A percentile compares a stretch with the other conserved stretches of the same genome.
These are phyloP conservation scores for Yamagishiella unicocca DNA, from an alignment of 139 green algal species.

Conservation along the genomic window DNA sequence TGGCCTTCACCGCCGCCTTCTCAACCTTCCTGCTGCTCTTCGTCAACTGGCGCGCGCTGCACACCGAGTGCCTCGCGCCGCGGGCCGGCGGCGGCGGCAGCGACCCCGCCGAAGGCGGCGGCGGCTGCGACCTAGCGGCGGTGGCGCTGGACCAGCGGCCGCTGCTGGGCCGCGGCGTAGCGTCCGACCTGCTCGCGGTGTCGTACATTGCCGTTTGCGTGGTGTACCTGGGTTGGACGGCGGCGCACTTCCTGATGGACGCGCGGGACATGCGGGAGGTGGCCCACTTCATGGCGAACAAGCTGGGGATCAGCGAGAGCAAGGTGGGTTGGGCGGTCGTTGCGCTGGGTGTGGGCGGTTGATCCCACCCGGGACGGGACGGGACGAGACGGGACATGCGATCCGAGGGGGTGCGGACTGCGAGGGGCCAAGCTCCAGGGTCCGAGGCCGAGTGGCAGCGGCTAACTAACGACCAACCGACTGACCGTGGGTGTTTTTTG, in stretches of 20 bases:
- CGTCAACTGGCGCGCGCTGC: slow-evolving; percentile 86
- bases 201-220: slow-evolving; percentile 85
- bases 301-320: slow-evolving; percentile 82
- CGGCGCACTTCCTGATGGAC: slow-evolving; percentile 70
- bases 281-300: slow-evolving; percentile 75
- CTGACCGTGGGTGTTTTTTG: too few species aligned
- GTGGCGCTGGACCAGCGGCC: slow-evolving; percentile 38
- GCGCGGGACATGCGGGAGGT: slow-evolving; percentile 70
- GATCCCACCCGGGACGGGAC: too few species aligned
- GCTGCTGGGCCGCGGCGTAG: slow-evolving; percentile 39
- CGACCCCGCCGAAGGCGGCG: neutral
- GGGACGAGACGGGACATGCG: too few species aligned
- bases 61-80: slow-evolving; percentile 47
- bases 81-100: neutral
- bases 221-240: slow-evolving; percentile 77
- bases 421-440: too few species aligned
- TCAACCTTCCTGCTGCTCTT: slow-evolving; percentile 89
- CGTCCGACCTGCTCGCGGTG: slow-evolving; percentile 55
- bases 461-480: too few species aligned
- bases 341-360: too few species aligned
- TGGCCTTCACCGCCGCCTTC: slow-evolving; percentile 94
- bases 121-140: slow-evolving; percentile 27
- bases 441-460: too few species aligned
- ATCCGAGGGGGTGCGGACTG: too few species aligned
- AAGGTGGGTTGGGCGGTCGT: slow-evolving; percentile 64